Conservation (phyloP, 169 alveolate species). For the Cryptosporidium bovis region DNA sequence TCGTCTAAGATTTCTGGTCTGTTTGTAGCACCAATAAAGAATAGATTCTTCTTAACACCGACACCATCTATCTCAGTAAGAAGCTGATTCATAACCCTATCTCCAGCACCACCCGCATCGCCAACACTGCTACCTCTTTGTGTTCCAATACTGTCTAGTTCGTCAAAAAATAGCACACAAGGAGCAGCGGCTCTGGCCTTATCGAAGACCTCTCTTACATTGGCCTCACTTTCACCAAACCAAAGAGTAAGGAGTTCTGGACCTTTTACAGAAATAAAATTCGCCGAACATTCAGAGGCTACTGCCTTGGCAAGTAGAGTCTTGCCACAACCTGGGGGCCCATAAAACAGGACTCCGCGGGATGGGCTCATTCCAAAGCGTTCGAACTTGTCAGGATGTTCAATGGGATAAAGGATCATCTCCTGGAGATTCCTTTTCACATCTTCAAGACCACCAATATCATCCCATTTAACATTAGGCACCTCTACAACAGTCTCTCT, state of each 20-base stretch:
- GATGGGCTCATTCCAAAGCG: constrained; percentile 99
- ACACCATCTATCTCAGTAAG: constrained; percentile 99
- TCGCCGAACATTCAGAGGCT: constrained; percentile 99
- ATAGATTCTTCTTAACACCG: constrained; percentile 98
- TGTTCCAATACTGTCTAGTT: constrained; percentile 99
- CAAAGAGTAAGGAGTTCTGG: constrained; percentile 99
- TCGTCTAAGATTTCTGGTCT: constrained; percentile 99
- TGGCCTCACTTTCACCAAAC: constrained; percentile 99
- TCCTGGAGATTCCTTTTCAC: constrained; percentile 95
- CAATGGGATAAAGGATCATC: constrained; percentile 96
- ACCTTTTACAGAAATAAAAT: constrained; percentile 98
- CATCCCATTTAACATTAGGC: constrained; percentile 99
- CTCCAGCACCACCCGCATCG: constrained; percentile 98
- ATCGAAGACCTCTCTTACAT: constrained; percentile 99
- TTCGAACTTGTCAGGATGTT: constrained; percentile 97
- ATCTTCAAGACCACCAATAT: constrained; percentile 98
- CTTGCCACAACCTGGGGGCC: constrained; percentile 99
- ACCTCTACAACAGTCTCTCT: constrained; percentile 98
- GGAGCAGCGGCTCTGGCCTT: constrained; percentile 99
- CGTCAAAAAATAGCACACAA: constrained; percentile 99
- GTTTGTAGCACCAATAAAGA: constrained; percentile 99
- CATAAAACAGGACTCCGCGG: constrained; percentile 99
- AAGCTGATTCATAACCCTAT: constrained; percentile 98
- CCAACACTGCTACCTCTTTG: constrained; percentile 94
- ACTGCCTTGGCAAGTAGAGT: constrained; percentile 99